These are phyloP conservation scores for Penicillium samsonianum DNA, from an alignment of 495 filamentous ascomycete species.

Conservation along the genomic window DNA sequence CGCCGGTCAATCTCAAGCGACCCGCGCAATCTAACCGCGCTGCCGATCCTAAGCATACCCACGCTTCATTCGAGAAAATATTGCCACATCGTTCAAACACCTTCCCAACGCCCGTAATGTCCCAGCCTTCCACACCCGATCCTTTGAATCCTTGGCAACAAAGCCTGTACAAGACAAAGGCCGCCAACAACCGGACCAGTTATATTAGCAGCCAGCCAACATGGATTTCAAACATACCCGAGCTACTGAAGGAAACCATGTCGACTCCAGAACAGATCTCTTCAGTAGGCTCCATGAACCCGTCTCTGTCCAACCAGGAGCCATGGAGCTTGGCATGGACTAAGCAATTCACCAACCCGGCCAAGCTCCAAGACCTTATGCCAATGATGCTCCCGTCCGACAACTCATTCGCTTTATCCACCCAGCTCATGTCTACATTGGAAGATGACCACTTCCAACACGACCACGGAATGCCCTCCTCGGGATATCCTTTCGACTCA, in stretches of 20 bases:
- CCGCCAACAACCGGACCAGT: slow-evolving; percentile 22
- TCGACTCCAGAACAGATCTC: slow-evolving; percentile 32
- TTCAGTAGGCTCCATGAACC: slow-evolving; percentile 14
- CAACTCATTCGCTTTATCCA: slow-evolving; percentile 88
- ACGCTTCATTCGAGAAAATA: slow-evolving; percentile 31
- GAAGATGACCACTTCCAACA: slow-evolving; percentile 53
- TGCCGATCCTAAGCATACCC: slow-evolving; percentile 27
- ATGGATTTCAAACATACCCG: slow-evolving; percentile 36
- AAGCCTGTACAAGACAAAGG: slow-evolving; percentile 38
- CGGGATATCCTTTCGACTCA: slow-evolving; percentile 22
- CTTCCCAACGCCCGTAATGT: slow-evolving; percentile 44
- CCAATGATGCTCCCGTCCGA: slow-evolving; percentile 90
- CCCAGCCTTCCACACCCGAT: slow-evolving; percentile 23
- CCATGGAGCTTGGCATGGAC: slow-evolving; percentile 28
- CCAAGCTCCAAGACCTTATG: slow-evolving; percentile 69
- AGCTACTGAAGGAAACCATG: slow-evolving; percentile 35
- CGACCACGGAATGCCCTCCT: slow-evolving; percentile 23
- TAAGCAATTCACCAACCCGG: slow-evolving; percentile 35
- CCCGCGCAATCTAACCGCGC: slow-evolving; percentile 36
- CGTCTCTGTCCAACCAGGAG: slow-evolving; percentile 27
- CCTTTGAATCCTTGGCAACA: slow-evolving; percentile 26
- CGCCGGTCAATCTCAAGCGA: slow-evolving; percentile 45
- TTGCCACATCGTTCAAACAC: slow-evolving; percentile 50
- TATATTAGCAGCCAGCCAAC: slow-evolving; percentile 26
- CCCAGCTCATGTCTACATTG: slow-evolving; percentile 71